Evolutionary conservation across 2,329 filamentous ascomycete genomes (phyloP).

Genomic region (Aspergillus oerlinghausenensis): DNA sequence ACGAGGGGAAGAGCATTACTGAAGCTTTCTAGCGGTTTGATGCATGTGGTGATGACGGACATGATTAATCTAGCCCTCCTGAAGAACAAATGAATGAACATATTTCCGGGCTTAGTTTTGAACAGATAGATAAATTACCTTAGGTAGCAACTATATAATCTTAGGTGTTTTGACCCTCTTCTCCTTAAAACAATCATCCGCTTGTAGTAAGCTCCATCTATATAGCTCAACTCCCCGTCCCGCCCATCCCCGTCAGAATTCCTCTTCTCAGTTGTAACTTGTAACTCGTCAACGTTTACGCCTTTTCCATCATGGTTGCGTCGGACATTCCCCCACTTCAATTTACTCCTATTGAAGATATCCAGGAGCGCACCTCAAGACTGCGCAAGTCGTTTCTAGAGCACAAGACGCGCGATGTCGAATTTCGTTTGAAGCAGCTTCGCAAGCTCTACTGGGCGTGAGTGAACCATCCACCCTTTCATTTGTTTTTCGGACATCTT

Average conservation of each 20-base stretch:
- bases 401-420: constrained; percentile 74
- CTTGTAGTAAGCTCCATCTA: background rate
- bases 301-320: constrained; percentile 27
- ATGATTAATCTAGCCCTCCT: background rate
- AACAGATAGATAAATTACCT: background rate
- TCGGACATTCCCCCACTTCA: constrained; percentile 46
- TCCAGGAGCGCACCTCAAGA: constrained; percentile 57
- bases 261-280: background rate
- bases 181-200: background rate
- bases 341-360: constrained; percentile 61
- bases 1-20: background rate
- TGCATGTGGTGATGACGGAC: background rate
- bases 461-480: constrained; percentile 16
- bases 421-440: constrained; percentile 79
- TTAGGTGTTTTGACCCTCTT: background rate
- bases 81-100: too few relatives aligned
- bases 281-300: background rate
- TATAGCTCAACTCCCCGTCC: background rate
- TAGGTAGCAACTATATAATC: background rate
- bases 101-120: background rate
- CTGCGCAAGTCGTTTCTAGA: constrained; percentile 68
- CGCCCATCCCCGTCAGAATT: background rate
- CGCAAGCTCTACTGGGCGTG: constrained; percentile 91
- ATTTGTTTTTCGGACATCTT: background rate
- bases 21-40: background rate